Conservation (phyloP, 371 early-diverging fungal genomes). For the Syncephalastrum monosporum region DNA sequence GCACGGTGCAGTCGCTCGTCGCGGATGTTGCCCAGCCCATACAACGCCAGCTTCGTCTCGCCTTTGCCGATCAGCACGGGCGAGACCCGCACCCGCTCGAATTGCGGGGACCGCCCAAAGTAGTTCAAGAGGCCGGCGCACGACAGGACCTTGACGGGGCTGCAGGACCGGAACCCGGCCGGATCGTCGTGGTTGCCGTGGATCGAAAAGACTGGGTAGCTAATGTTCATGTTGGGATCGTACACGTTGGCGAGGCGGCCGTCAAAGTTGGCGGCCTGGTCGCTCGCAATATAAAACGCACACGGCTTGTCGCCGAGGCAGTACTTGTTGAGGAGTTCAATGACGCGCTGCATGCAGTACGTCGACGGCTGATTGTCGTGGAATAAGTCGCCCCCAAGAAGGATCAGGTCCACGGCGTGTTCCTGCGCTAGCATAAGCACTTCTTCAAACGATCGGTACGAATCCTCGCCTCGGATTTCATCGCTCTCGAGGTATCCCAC, state of each 20-base stretch:
- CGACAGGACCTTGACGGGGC: conserved; percentile 86
- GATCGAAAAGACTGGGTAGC: conserved; percentile 94
- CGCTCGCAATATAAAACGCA: conserved; percentile 74
- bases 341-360: conserved; percentile 72
- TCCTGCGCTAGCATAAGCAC: conserved; percentile 79
- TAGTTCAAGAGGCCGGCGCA: conserved; percentile 92
- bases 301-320: conserved; percentile 82
- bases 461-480: conserved; percentile 90
- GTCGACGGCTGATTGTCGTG: conserved; percentile 98
- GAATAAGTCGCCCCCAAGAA: conserved; percentile 99
- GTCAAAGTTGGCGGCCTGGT: conserved; percentile 74
- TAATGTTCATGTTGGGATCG: conserved; percentile 88
- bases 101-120: conserved; percentile 81
- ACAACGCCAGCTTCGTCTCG: conserved; percentile 77
- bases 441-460: conserved; percentile 94
- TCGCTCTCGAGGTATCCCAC: conserved; percentile 97
- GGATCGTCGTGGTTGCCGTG: conserved; percentile 99
- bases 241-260: conserved; percentile 80
- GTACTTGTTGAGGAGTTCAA: conserved; percentile 78
- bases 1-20: conserved; percentile 92
- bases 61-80: conserved; percentile 91
- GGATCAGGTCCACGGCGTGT: conserved; percentile 86
- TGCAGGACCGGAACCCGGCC: conserved; percentile 78
- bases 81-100: conserved; percentile 76
- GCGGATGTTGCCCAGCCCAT: conserved; percentile 94